phyloP scores from a whole-genome alignment of 2,329 filamentous ascomycete genomes.

The Neopestalotiopsis rosae region DNA sequence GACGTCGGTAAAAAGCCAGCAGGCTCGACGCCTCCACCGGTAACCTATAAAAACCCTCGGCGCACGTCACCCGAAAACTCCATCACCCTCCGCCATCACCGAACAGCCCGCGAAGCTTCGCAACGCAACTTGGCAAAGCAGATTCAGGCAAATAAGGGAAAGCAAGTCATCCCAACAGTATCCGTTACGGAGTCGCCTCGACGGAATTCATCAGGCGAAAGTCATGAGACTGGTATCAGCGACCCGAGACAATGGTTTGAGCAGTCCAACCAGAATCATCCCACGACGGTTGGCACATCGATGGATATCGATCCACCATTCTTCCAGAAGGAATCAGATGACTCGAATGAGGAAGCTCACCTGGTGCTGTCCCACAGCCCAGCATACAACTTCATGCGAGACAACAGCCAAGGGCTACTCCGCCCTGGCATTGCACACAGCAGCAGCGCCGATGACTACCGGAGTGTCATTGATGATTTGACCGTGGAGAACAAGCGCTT shows the following conservation, averaged over 20 bases:
- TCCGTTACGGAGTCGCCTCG: slow-evolving; percentile 28
- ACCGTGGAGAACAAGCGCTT: slow-evolving; percentile 83
- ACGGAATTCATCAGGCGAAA: slow-evolving; percentile 54
- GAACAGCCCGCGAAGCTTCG: slow-evolving; percentile 47
- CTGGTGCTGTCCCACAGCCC: slow-evolving; percentile 30
- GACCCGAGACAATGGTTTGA: slow-evolving; percentile 62
- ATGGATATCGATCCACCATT: slow-evolving; percentile 65
- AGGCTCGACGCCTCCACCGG: slow-evolving; percentile 26
- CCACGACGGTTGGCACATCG: slow-evolving; percentile 46
- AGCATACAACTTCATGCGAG: slow-evolving; percentile 30
- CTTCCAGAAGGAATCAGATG: slow-evolving; percentile 58
- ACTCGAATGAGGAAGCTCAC: slow-evolving; percentile 51
- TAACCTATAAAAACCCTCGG: slow-evolving; percentile 39
- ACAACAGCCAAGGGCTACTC: slow-evolving; percentile 26
- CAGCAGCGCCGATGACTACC: slow-evolving; percentile 75
- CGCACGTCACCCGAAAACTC: slow-evolving; percentile 51
- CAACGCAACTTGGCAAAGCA: slow-evolving; percentile 26
- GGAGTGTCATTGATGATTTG: slow-evolving; percentile 85
- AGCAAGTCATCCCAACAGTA: background rate
- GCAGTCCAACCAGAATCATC: slow-evolving; percentile 53
- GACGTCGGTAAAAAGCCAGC: slow-evolving; percentile 25
- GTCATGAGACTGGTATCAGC: slow-evolving; percentile 52
- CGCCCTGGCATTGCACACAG: slow-evolving; percentile 46
- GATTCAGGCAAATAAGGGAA: background rate
- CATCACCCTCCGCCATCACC: slow-evolving; percentile 53